Percentiles rank a stretch among this genome's conserved stretches.
Evolutionary conservation across 306 rosid genomes (phyloP).

Genomic region (Vachellia pachyceras): DNA sequence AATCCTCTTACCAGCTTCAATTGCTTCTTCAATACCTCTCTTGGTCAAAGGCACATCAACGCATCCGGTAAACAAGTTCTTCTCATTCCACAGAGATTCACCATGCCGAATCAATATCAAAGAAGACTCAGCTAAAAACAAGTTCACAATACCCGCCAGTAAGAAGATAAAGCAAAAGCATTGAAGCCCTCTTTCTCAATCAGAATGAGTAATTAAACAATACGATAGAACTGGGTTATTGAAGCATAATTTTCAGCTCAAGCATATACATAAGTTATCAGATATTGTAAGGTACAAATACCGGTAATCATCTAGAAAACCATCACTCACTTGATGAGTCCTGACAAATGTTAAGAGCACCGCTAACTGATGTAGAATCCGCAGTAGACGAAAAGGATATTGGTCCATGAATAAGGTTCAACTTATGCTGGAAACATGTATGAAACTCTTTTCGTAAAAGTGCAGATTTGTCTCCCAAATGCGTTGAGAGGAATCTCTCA

Average conservation of each 20-base stretch:
- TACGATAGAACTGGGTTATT: neutral
- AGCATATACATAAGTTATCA: neutral
- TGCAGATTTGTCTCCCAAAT: slow-evolving; percentile 24
- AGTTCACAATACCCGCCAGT: slow-evolving; percentile 8
- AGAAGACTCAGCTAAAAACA: slow-evolving; percentile 66
- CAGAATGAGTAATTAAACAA: neutral
- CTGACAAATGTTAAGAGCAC: slow-evolving; percentile 18
- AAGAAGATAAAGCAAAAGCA: slow-evolving; percentile 12
- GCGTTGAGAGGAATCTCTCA: slow-evolving; percentile 44
- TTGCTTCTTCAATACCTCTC: slow-evolving; percentile 94
- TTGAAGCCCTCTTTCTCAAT: neutral
- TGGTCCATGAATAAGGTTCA: slow-evolving; percentile 29
- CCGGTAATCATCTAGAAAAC: neutral
- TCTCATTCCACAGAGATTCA: slow-evolving; percentile 91
- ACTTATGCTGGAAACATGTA: slow-evolving; percentile 22
- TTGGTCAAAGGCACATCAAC: slow-evolving; percentile 93
- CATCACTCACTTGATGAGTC: slow-evolving; percentile 36
- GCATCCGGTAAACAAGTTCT: slow-evolving; percentile 95
- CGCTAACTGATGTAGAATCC: slow-evolving; percentile 38
- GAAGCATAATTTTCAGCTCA: neutral
- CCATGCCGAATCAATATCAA: slow-evolving; percentile 92
- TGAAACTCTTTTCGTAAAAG: slow-evolving; percentile 10
- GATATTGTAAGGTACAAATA: neutral
- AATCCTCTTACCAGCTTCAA: slow-evolving; percentile 96
- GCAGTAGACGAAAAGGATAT: slow-evolving; percentile 34